Evolutionary conservation across 2,329 filamentous ascomycete genomes (phyloP).

Genomic region (Cytospora chrysosperma): DNA sequence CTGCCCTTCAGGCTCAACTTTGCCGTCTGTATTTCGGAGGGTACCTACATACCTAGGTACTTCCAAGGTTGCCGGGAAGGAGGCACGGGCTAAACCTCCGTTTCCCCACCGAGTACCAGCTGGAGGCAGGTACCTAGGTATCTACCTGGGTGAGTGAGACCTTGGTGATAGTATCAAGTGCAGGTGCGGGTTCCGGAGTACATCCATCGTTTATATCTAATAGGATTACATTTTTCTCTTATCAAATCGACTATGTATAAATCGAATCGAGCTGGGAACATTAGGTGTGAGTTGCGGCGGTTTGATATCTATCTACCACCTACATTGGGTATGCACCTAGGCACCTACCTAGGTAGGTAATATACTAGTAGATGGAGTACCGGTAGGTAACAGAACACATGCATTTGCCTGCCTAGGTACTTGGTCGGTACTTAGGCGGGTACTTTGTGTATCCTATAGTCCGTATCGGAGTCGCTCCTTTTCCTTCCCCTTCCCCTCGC

Average conservation of each 20-base stretch:
- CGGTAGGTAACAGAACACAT: no score
- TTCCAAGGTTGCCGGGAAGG: background rate
- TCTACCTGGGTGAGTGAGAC: no score
- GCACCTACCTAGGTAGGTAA: no score
- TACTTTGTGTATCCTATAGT: no score
- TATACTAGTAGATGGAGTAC: no score
- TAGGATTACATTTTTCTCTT: no score
- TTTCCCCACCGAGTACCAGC: conserved; percentile 8
- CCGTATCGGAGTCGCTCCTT: conserved; percentile 2
- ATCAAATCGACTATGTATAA: no score
- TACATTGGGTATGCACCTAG: no score
- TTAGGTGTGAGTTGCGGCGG: background rate
- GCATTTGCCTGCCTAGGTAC: no score
- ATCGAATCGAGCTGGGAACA: background rate
- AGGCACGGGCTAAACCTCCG: conserved; percentile 15
- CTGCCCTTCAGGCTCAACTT: background rate
- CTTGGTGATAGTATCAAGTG: background rate
- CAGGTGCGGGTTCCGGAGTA: background rate
- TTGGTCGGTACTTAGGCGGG: no score
- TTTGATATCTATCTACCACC: background rate
- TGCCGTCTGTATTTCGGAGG: background rate
- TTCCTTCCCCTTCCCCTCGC: background rate
- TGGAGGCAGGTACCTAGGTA: no score
- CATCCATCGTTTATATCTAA: background rate
- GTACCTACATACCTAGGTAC: background rate